Conservation (phyloP, 2,329 filamentous ascomycete genomes). For the Triangularia setosa region DNA sequence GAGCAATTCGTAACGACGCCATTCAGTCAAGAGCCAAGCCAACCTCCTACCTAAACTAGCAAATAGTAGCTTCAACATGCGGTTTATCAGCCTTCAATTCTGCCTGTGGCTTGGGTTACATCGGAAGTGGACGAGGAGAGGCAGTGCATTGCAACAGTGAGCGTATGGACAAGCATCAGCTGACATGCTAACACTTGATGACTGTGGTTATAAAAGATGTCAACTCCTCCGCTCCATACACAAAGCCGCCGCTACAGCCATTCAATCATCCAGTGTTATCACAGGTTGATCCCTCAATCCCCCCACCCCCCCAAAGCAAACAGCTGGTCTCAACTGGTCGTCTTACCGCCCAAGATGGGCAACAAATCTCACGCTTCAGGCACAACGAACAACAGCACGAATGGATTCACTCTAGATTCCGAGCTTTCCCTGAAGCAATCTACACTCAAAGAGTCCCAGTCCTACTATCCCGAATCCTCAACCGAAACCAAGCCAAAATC, state of each 20-base stretch:
- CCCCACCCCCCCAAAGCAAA: background rate
- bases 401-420: background rate
- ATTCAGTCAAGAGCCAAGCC: background rate
- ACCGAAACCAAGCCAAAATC: background rate
- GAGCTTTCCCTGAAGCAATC: background rate
- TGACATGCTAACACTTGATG: background rate
- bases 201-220: background rate
- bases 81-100: background rate
- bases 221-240: background rate
- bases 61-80: background rate
- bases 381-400: background rate
- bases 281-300: too few relatives aligned
- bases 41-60: background rate
- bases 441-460: background rate
- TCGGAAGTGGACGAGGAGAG: background rate
- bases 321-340: background rate
- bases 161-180: background rate
- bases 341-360: background rate
- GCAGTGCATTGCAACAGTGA: background rate
- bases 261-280: background rate
- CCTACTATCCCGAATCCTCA: too few relatives aligned
- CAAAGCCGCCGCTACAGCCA: background rate
- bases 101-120: background rate
- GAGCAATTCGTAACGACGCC: background rate
- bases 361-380: background rate